These are phyloP conservation scores for Cephalotrichum gorgonifer DNA, from an alignment of 2,329 filamentous ascomycete species.

Conservation along the genomic window DNA sequence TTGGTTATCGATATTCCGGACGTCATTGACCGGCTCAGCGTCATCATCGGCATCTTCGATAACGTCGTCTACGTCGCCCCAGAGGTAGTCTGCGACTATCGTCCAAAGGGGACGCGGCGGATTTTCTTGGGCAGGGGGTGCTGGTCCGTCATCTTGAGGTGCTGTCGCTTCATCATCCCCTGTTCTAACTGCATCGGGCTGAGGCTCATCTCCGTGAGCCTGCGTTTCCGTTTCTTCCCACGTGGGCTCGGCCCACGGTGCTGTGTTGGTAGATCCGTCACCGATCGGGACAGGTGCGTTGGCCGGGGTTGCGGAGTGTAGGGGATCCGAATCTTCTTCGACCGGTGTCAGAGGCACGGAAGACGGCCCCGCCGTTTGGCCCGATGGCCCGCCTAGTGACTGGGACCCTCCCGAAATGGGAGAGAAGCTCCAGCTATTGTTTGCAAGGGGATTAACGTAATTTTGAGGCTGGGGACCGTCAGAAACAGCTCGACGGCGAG, in stretches of 20 bases:
- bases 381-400: not conserved
- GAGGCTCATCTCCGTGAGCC: not conserved
- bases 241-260: not conserved
- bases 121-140: not conserved
- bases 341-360: not conserved
- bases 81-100: slow-evolving; percentile 48
- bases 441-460: slow-evolving; percentile 40
- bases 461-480: slow-evolving; percentile 39
- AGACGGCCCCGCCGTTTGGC: not conserved
- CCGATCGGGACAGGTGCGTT: not conserved
- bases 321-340: slow-evolving; percentile 8
- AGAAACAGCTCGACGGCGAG: slow-evolving; percentile 36
- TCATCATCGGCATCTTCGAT: slow-evolving; percentile 27
- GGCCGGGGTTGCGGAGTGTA: not conserved
- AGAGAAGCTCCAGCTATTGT: slow-evolving; percentile 52
- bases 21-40: too few relatives aligned
- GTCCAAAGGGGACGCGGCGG: slow-evolving; percentile 1
- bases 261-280: not conserved
- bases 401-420: not conserved
- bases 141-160: slow-evolving; percentile 8
- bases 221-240: not conserved
- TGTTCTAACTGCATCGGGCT: too few relatives aligned
- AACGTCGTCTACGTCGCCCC: slow-evolving; percentile 34
- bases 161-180: not conserved
- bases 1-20: not conserved